phyloP scores from a whole-genome alignment of 1,284 basidiomycete species.

The Retiboletus flavoniger region DNA sequence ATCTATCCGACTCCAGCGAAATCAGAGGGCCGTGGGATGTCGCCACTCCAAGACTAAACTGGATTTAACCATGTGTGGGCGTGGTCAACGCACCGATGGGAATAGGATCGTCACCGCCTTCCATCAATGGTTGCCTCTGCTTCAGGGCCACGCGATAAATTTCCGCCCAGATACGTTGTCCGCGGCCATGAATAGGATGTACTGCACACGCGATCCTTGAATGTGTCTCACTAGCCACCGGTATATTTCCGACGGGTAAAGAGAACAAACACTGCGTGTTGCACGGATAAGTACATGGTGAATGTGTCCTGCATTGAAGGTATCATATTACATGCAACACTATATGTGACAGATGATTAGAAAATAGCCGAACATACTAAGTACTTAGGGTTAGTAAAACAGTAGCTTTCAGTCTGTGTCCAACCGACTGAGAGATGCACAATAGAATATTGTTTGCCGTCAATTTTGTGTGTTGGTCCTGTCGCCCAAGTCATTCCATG shows the following conservation, averaged over 20 bases:
- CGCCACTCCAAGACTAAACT: slow-evolving; percentile 57
- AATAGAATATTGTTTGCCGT: slow-evolving; percentile 30
- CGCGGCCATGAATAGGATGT: slow-evolving; percentile 23
- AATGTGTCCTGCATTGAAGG: slow-evolving; percentile 29
- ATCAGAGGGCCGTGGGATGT: slow-evolving; percentile 54
- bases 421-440: slow-evolving; percentile 28
- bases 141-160: slow-evolving; percentile 23
- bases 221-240: slow-evolving; percentile 5
- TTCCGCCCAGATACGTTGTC: slow-evolving; percentile 29
- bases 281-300: slow-evolving; percentile 7
- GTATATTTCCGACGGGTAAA: slow-evolving; percentile 16
- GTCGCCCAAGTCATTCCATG: slow-evolving; percentile 38
- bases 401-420: slow-evolving; percentile 28
- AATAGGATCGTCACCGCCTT: slow-evolving; percentile 32
- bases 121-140: slow-evolving; percentile 16
- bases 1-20: slow-evolving; percentile 36
- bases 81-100: slow-evolving; percentile 30
- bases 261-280: slow-evolving; percentile 1
- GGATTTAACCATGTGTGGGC: slow-evolving; percentile 26
- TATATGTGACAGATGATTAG: slow-evolving; percentile 36
- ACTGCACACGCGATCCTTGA: slow-evolving; percentile 1
- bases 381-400: slow-evolving; percentile 35
- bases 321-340: slow-evolving; percentile 41
- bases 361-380: slow-evolving; percentile 33
- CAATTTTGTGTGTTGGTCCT: slow-evolving; percentile 20